Evolutionary conservation across 139 green algal species (phyloP), one percentile per base, ranked within the genome.

Genomic region (Micractinium sp.): DNA sequence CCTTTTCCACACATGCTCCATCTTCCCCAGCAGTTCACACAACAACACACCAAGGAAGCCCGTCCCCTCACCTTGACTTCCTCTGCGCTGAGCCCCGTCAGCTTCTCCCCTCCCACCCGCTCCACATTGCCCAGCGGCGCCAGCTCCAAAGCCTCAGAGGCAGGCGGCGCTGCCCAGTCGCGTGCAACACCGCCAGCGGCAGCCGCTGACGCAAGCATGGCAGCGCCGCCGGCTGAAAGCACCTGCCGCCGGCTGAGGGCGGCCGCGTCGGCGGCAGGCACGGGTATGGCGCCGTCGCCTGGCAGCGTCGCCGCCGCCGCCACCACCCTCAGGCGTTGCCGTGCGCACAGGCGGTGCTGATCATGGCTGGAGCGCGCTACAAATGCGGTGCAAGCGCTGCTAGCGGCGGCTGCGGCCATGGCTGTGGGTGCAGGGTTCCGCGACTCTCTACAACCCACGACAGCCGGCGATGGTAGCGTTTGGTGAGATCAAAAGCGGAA

Each of bases 101-200:
- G 87, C 86, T 96, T 96, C 25, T 90, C 87, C 0, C 90, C 93
- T 15, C 91, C 92, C n/a, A 94, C 84, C 0, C 82, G 87, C 86
- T 78, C 41, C 31, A 91, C 88, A 1, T 33, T 35, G 0, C 94
- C 94, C 56, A 96, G 78, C 1, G 94, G 94, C 0, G 90, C 94
- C 41, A 96, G 88, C 53, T 93, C 89, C 16, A 94, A 38, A 18
- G 93, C 93, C 9, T 87, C 74, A 0, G 83, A 56, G 41, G 83
- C 35, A 7, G 56, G 76, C 23, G 76, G 86, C 36, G 38, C 36
- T 27, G 36, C 56, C 36, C 39, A 79, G 67, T 3, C 7, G 20
- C 33, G 33, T 3, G 22, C 5, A 7, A 3, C 35, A 19, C 31
- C 33, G 47, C 78, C 41, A 29, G 29, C 41, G 4, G 41, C 78